Evolutionary conservation across 495 filamentous ascomycete genomes (phyloP).

Genomic region (Rhypophila decipiens): DNA sequence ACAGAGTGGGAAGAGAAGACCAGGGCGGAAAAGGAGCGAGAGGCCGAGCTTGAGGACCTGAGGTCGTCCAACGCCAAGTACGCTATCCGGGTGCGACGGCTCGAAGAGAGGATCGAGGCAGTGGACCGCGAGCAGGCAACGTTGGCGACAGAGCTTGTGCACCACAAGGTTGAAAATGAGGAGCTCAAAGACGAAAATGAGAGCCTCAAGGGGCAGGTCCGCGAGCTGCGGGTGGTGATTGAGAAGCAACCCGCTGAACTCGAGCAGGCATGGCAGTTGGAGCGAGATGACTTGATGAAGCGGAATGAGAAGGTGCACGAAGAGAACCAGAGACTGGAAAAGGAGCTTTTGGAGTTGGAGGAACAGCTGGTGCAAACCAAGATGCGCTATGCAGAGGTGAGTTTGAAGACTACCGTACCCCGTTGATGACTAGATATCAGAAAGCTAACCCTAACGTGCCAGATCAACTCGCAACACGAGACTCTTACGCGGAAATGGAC

Average conservation of each 20-base stretch:
- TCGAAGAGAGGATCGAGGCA: slow-evolving; percentile 85
- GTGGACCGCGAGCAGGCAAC: slow-evolving; percentile 91
- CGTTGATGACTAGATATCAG: background rate
- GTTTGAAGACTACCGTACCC: slow-evolving; percentile 20
- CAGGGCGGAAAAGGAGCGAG: slow-evolving; percentile 67
- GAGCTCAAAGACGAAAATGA: slow-evolving; percentile 84
- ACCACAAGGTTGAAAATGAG: slow-evolving; percentile 88
- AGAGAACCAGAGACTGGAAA: slow-evolving; percentile 82
- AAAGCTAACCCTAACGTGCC: slow-evolving; percentile 16
- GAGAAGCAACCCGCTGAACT: slow-evolving; percentile 86
- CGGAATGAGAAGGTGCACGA: slow-evolving; percentile 91
- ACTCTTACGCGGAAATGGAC: slow-evolving; percentile 72
- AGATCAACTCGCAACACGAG: slow-evolving; percentile 70
- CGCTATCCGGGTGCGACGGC: slow-evolving; percentile 61
- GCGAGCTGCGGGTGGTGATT: slow-evolving; percentile 74
- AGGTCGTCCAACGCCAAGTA: slow-evolving; percentile 58
- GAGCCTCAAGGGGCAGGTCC: slow-evolving; percentile 71
- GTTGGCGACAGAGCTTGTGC: slow-evolving; percentile 83
- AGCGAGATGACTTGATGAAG: slow-evolving; percentile 90
- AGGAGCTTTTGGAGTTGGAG: slow-evolving; percentile 90
- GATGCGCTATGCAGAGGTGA: slow-evolving; percentile 91
- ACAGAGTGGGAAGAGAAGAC: slow-evolving; percentile 89
- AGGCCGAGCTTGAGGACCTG: slow-evolving; percentile 73
- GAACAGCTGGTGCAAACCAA: slow-evolving; percentile 89
- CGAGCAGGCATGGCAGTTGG: slow-evolving; percentile 69